Evolutionary conservation across 2,329 filamentous ascomycete genomes (phyloP).

Genomic region (Arachnomyces sp.): DNA sequence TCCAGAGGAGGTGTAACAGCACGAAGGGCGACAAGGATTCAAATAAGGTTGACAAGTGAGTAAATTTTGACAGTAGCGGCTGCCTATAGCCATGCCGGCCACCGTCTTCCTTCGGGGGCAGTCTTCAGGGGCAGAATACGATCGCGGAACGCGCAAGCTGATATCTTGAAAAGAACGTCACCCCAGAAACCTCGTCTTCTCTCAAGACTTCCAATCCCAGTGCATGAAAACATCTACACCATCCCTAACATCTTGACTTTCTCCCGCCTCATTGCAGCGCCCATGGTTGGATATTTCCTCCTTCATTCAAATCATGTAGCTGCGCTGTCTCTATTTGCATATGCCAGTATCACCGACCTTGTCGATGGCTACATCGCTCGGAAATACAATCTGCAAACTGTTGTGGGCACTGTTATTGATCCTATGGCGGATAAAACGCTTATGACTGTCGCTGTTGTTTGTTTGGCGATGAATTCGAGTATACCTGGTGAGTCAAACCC

Average conservation of each 20-base stretch:
- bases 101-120: too few relatives aligned
- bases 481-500: constrained; percentile 57
- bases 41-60: too few relatives aligned
- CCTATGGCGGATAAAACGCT: constrained; percentile 95
- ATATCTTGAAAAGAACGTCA: not conserved
- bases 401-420: constrained; percentile 89
- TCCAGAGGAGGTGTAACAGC: too few relatives aligned
- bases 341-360: constrained; percentile 84
- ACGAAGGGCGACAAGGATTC: too few relatives aligned
- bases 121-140: too few relatives aligned
- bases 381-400: constrained; percentile 77
- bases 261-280: constrained; percentile 72
- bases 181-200: constrained; percentile 26
- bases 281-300: constrained; percentile 79
- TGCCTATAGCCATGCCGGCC: too few relatives aligned
- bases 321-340: constrained; percentile 79
- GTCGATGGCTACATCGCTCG: constrained; percentile 92
- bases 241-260: constrained; percentile 90
- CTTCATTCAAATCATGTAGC: constrained; percentile 70
- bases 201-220: constrained; percentile 21
- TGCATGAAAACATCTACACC: constrained; percentile 89
- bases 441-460: constrained; percentile 88
- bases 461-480: constrained; percentile 70
- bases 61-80: too few relatives aligned
- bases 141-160: too few relatives aligned